Evolutionary conservation across 768 basidiomycete genomes (phyloP).

Genomic region (Lentinula aciculospora): DNA sequence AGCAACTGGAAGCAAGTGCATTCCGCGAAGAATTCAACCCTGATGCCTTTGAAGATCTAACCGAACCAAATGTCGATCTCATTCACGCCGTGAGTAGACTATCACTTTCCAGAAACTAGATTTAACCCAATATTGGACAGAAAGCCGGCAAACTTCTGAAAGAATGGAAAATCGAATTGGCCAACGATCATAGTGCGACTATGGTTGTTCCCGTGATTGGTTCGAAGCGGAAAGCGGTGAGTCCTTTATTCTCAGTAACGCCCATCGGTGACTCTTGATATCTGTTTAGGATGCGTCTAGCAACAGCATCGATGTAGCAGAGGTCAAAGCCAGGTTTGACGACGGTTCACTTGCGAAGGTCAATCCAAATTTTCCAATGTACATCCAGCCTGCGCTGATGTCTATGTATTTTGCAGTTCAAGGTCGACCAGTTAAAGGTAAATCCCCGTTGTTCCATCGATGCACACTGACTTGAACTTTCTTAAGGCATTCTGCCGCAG

Average conservation of each 20-base stretch:
- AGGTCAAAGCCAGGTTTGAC: constrained; percentile 64
- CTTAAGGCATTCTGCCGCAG: constrained; percentile 14
- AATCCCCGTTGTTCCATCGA: constrained; percentile 15
- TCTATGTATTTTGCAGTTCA: constrained; percentile 41
- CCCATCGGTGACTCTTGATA: constrained; percentile 4
- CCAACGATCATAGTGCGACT: constrained; percentile 59
- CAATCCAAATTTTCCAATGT: constrained; percentile 15
- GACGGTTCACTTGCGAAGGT: constrained; percentile 64
- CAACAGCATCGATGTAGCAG: constrained; percentile 59
- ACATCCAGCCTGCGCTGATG: neutral
- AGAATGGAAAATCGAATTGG: constrained; percentile 64
- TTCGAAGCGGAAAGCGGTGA: constrained; percentile 69
- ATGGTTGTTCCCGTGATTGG: constrained; percentile 40
- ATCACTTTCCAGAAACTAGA: neutral
- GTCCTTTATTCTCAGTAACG: constrained; percentile 19
- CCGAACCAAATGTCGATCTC: constrained; percentile 66
- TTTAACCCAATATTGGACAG: constrained; percentile 25
- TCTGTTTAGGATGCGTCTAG: constrained; percentile 28
- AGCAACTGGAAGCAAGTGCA: constrained; percentile 85
- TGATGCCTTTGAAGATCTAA: constrained; percentile 75
- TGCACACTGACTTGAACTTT: constrained; percentile 37
- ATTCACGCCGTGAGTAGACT: constrained; percentile 64
- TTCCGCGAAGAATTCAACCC: constrained; percentile 87
- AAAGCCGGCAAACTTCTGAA: constrained; percentile 64
- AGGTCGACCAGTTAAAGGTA: constrained; percentile 77